These are phyloP conservation scores for Candida boidinii DNA, from an alignment of 805 yeast species.

Conservation along the genomic window DNA sequence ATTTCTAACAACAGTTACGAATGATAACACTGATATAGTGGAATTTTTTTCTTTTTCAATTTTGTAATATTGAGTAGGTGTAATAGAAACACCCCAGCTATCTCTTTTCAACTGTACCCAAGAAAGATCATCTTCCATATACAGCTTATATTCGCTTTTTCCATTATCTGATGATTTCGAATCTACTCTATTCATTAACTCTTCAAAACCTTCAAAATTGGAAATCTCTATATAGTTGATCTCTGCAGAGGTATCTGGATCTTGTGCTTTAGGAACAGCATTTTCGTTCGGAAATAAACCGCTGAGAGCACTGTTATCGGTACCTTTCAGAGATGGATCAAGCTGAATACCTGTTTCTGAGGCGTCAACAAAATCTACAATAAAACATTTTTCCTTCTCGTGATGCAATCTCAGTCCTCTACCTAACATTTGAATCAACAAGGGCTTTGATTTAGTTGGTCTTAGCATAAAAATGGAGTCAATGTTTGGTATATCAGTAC, in stretches of 20 bases:
- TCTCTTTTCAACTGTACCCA: constrained; percentile 14
- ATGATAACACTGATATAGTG: constrained; percentile 5
- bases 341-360: constrained; percentile 22
- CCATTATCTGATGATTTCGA: constrained; percentile 4
- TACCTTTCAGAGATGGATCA: constrained; percentile 17
- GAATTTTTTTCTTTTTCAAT: constrained; percentile 11
- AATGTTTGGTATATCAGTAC: constrained; percentile 87
- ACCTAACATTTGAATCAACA: constrained; percentile 84
- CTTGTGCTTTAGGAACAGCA: neutral
- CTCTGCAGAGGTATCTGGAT: constrained; percentile 9
- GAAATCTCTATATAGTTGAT: constrained; percentile 19
- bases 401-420: constrained; percentile 67
- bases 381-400: constrained; percentile 58
- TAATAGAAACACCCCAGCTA: constrained; percentile 14
- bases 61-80: constrained; percentile 10
- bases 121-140: no score
- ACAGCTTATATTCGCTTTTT: constrained; percentile 6
- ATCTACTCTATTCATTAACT: no score
- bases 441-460: constrained; percentile 68
- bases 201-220: constrained; percentile 20
- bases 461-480: constrained; percentile 73
- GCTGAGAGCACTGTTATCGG: constrained; percentile 2
- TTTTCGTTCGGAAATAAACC: constrained; percentile 9
- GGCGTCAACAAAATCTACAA: constrained; percentile 71
- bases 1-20: constrained; percentile 6